Percentiles rank a stretch among this genome's conserved stretches.
Evolutionary conservation across 2,329 filamentous ascomycete species (phyloP).

Genomic region (Claviceps maximensis): DNA sequence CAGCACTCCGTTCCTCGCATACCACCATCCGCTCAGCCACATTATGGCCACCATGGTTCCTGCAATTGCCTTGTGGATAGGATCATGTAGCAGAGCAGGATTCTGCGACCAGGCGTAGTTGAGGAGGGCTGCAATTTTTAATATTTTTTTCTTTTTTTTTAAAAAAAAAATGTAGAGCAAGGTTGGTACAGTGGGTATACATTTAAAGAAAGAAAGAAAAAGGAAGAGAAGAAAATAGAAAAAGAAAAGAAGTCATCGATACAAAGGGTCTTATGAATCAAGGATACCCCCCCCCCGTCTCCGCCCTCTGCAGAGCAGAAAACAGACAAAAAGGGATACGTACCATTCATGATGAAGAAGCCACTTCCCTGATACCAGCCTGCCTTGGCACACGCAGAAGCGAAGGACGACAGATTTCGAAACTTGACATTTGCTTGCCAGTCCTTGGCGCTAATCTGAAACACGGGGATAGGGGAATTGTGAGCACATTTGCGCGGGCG

Average conservation of each 20-base stretch:
- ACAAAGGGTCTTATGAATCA: too few relatives aligned
- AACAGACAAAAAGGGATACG: neutral
- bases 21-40: slow-evolving; percentile 7
- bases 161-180: too few relatives aligned
- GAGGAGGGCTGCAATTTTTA: slow-evolving; percentile 5
- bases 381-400: slow-evolving; percentile 5
- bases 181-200: too few relatives aligned
- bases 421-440: slow-evolving; percentile 8
- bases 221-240: too few relatives aligned
- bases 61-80: slow-evolving; percentile 7
- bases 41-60: slow-evolving; percentile 7
- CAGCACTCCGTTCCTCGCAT: slow-evolving; percentile 5
- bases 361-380: slow-evolving; percentile 10
- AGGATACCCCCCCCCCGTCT: too few relatives aligned
- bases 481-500: neutral
- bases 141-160: too few relatives aligned
- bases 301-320: too few relatives aligned
- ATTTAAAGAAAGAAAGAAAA: too few relatives aligned
- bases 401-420: slow-evolving; percentile 4
- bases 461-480: neutral
- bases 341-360: slow-evolving; percentile 8
- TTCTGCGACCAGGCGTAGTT: slow-evolving; percentile 9
- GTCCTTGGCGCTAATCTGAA: slow-evolving; percentile 7
- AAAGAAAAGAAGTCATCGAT: too few relatives aligned
- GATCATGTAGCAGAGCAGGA: slow-evolving; percentile 7